These are phyloP conservation scores for Lactarius hatsudake DNA, from an alignment of 768 basidiomycete genomes.

Conservation along the genomic window DNA sequence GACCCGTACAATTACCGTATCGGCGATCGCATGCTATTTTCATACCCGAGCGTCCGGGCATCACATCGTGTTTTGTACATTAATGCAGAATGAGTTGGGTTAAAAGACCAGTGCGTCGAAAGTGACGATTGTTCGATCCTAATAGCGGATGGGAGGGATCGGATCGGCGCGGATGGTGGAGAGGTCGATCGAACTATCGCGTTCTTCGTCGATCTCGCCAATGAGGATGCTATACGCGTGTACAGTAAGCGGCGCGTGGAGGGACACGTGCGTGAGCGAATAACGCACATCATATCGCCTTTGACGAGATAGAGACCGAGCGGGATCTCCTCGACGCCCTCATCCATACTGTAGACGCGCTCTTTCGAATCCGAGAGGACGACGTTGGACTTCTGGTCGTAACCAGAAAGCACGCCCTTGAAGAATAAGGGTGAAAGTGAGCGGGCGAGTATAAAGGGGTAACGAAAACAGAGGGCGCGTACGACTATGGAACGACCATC, in stretches of 20 bases:
- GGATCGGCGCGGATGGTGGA: conserved; percentile 84
- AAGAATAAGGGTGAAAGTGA: neutral
- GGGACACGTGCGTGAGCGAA: neutral
- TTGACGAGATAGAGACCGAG: conserved; percentile 96
- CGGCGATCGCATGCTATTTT: neutral
- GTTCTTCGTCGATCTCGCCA: conserved; percentile 80
- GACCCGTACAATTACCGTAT: neutral
- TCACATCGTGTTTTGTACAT: neutral
- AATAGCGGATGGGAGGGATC: conserved; percentile 77
- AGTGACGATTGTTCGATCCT: conserved; percentile 9
- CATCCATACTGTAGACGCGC: conserved; percentile 86
- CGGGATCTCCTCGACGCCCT: conserved; percentile 91
- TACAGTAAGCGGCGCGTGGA: conserved; percentile 16
- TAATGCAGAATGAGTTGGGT: neutral
- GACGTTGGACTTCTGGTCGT: conserved; percentile 94
- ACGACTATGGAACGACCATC: conserved; percentile 95
- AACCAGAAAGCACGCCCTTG: conserved; percentile 88
- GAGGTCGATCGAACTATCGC: conserved; percentile 74
- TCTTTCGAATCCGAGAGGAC: conserved; percentile 94
- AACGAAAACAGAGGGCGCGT: conserved; percentile 30
- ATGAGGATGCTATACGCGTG: conserved; percentile 58
- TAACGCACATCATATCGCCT: conserved; percentile 93
- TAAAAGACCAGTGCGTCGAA: neutral
- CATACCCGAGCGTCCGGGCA: neutral
- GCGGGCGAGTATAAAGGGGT: neutral